Base-by-base conservation (phyloP, 2,329 filamentous ascomycete species). In the Helminthosporium solani region DNA sequence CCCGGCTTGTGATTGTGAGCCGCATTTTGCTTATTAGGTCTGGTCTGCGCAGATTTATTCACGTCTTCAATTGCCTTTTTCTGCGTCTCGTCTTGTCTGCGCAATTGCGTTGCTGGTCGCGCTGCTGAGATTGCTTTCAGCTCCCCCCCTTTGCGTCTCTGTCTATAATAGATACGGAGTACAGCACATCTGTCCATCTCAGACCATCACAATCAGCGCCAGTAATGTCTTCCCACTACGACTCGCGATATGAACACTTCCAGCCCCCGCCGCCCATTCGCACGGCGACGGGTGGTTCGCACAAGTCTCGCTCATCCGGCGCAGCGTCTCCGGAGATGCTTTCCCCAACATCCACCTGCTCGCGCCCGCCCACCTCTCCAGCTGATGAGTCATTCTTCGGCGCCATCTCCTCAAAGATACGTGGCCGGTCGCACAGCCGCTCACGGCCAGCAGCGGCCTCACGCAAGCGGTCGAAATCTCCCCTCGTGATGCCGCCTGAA, bases 341-440 rank as follows among this genome's bases (percentile, higher is more conserved):
- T 2, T 65, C 60, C 18, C 61, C 59, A 11, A 57, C 53, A 2
- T 54, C 53, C 2, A 49, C 49, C 12, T 57, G 43, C 7, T 25
- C 40, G 5, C 49, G 42, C 19, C 46, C 42, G 33, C 40, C 58
- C 9, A 40, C 44, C 14, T 66, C 60, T 7, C 61, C 64, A 8
- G 56, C 58, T 23, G 63, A 69, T 38, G 53, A 60, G 21, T 60
- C 58, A 1, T 71, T 71, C 56, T 70, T 71, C 45, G 61, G 62
- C 20, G 63, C 66, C 42, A 67, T 71, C 50, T 59, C 60, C 35
- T 56, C 61, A 18, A 58, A 61, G 34, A 59, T 71, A 20, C 53
- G 60, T 20, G 64, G 64, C 15, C 62, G 66, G 25, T 70, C 67
- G 33, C 56, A 62, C 39, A 69, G 65, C 40, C 61, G 62, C 7